Conservation (phyloP, 306 rosid species). For the Cucurbita maxima region DNA sequence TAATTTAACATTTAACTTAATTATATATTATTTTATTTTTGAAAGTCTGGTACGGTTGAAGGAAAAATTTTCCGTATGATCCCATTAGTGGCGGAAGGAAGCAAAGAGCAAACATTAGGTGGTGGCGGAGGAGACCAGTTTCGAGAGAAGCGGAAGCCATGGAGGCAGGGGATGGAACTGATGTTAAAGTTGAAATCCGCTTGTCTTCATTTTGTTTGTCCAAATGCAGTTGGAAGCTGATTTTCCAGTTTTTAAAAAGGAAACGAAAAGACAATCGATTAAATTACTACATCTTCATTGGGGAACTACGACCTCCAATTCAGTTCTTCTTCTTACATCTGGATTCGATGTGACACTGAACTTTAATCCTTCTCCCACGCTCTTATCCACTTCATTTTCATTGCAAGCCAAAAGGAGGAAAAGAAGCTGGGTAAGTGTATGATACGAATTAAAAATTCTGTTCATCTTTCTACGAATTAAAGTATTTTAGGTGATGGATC, state of each 20-base stretch:
- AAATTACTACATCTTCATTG: background rate
- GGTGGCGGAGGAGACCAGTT: background rate
- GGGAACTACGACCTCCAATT: background rate
- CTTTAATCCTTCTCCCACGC: conserved; percentile 1
- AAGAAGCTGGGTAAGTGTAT: background rate
- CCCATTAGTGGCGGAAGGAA: background rate
- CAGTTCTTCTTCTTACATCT: conserved; percentile 8
- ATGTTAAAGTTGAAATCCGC: conserved; percentile 6
- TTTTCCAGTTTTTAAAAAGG: background rate
- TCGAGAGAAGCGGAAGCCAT: background rate
- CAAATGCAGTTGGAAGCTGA: conserved; percentile 1
- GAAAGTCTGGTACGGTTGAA: too few relatives aligned
- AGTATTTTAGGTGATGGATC: background rate
- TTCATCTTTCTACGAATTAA: background rate
- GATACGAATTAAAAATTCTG: background rate
- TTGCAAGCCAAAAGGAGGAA: background rate
- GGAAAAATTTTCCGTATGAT: too few relatives aligned
- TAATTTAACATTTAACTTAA: too few relatives aligned
- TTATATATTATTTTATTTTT: too few relatives aligned
- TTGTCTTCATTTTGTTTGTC: conserved; percentile 1
- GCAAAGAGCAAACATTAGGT: background rate
- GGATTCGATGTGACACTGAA: conserved; percentile 2
- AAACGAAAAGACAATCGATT: background rate
- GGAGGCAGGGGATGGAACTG: background rate
- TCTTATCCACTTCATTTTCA: background rate